These are phyloP conservation scores for Linnemannia hyalina DNA, from an alignment of 192 early-diverging fungal species.

Conservation along the genomic window DNA sequence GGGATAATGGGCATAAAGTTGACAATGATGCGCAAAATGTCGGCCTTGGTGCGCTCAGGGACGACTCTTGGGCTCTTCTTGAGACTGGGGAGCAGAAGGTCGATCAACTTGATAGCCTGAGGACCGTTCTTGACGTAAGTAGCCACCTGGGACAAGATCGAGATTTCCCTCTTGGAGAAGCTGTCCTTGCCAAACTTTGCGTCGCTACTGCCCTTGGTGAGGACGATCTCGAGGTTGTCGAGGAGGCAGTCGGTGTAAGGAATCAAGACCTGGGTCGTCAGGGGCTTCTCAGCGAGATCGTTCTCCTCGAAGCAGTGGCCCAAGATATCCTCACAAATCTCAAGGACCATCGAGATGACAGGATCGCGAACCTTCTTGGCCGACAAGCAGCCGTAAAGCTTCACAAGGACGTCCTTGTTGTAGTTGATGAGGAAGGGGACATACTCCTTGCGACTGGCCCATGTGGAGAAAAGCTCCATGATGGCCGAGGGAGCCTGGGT, in stretches of 20 bases:
- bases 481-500: constrained; percentile 89
- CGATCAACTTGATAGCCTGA: constrained; percentile 77
- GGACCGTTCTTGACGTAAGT: constrained; percentile 76
- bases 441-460: constrained; percentile 80
- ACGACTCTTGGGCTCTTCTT: constrained; percentile 77
- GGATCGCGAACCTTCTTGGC: constrained; percentile 84
- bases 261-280: constrained; percentile 63
- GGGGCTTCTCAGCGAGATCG: constrained; percentile 51
- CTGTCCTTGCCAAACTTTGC: constrained; percentile 64
- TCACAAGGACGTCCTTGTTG: constrained; percentile 73
- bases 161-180: constrained; percentile 79
- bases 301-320: constrained; percentile 67
- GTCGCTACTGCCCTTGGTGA: constrained; percentile 60
- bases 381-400: constrained; percentile 78
- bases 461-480: constrained; percentile 81
- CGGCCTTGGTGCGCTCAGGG: constrained; percentile 83
- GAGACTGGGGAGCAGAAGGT: constrained; percentile 87
- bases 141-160: constrained; percentile 84
- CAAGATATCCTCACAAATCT: constrained; percentile 80
- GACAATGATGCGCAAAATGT: constrained; percentile 85
- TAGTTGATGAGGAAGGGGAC: constrained; percentile 74
- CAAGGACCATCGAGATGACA: constrained; percentile 79
- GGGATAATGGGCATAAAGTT: constrained; percentile 87
- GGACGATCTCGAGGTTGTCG: constrained; percentile 67
- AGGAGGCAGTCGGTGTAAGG: constrained; percentile 70